Evolutionary conservation across 257 asterid species (phyloP), one percentile per base, ranked within the genome.

Genomic region (Echites panduratus): DNA sequence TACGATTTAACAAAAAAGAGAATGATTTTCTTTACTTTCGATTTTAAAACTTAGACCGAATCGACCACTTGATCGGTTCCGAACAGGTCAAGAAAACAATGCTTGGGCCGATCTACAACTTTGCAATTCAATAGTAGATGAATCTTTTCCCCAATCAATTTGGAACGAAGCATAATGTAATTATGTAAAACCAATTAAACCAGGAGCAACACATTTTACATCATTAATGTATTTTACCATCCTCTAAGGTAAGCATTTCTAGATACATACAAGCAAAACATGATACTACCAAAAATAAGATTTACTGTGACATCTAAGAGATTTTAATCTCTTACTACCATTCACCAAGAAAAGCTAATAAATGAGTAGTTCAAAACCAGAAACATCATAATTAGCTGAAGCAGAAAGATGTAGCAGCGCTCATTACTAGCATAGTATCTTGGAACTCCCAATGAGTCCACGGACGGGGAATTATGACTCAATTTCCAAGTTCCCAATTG

Each of bases 371-470:
- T 67, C 41, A 71, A 22, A 45, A 76, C 41, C 48, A 77, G 44
- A 80, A 63, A 52, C 52, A 83, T 77, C 73, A 81, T 44, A 22
- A 81, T 73, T 29, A 82, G 40, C 76, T 77, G 78, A 62, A 79
- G 73, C 40, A 83, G 7, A 70, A 77, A 69, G 79, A 57, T 69
- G 53, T 20, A 58, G 82, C 77, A 78, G 44, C 85, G 44, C 64
- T 82, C 74, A 81, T 67, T 43, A 44, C 32, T 19, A 75, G 76
- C 59, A 71, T 19, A 32, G 38, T 32, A 49, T 13, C 32, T 73
- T 77, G 80, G 70, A 41, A 73, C 61, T 71, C 85, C 86, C 82
- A 75, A 80, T 73, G 81, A 81, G 24, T 74, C 70, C 76, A 53
- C 70, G 29, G 81, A 72, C 49, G 68, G 47, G 24, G 77, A 61